phyloP scores from a whole-genome alignment of 2,329 filamentous ascomycete species.

The Monilinia vaccinii-corymbosi region DNA sequence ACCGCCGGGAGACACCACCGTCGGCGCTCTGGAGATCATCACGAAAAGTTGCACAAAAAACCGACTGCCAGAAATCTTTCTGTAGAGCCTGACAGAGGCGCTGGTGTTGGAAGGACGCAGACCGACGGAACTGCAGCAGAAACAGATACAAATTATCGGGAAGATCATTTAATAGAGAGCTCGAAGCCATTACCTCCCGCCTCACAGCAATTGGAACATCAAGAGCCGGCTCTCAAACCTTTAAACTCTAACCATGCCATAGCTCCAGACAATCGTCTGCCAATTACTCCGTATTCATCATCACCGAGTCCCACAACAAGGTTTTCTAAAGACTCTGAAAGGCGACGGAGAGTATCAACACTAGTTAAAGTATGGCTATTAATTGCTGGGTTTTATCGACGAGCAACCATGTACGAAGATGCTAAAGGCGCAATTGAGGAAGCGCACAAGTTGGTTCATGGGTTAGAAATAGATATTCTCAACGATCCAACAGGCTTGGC shows the following conservation, averaged over 20 bases:
- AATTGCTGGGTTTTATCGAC: constrained; percentile 78
- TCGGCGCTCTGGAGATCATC: constrained; percentile 15
- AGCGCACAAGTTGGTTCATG: constrained; percentile 65
- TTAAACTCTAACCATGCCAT: constrained; percentile 7
- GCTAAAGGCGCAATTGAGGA: constrained; percentile 71
- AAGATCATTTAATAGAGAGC: constrained; percentile 18
- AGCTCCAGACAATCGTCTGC: constrained; percentile 18
- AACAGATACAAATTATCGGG: constrained; percentile 29
- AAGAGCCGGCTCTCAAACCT: constrained; percentile 17
- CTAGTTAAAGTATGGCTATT: constrained; percentile 82
- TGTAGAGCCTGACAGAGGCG: constrained; percentile 39
- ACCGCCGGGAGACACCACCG: constrained; percentile 30
- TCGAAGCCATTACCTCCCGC: constrained; percentile 18
- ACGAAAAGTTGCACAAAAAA: constrained; percentile 31
- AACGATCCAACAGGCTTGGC: constrained; percentile 53
- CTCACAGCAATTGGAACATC: constrained; percentile 24
- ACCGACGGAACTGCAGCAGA: constrained; percentile 30
- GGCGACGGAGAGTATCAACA: constrained; percentile 40
- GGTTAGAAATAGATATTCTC: constrained; percentile 57
- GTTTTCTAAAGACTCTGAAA: constrained; percentile 45
- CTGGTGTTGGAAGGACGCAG: constrained; percentile 37
- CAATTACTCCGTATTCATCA: constrained; percentile 14
- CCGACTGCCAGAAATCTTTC: constrained; percentile 29
- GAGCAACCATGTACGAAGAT: constrained; percentile 72
- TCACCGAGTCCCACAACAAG: constrained; percentile 28